Evolutionary conservation across 1,284 basidiomycete genomes (phyloP), one percentile per base, ranked within the genome.

Genomic region (Boletus semigastroideus): DNA sequence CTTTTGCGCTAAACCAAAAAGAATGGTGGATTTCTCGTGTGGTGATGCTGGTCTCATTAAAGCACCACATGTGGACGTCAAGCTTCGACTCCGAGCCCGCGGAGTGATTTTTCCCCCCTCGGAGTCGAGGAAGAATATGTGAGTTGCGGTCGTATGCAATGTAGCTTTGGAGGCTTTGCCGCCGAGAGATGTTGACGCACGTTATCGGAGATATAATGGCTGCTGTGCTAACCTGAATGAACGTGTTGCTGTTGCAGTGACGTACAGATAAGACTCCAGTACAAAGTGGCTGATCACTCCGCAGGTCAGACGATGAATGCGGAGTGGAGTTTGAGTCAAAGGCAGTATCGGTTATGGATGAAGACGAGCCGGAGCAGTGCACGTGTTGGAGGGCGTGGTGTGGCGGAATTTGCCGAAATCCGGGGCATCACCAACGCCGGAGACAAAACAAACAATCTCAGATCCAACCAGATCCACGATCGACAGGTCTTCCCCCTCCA

Each of bases 381-480:
- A 12, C 27, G 38, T 27, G 54, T 51, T 11, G 33, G 46, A 12
- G 31, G 49, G 46, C 41, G 50, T 52, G 54, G 46, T 38, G 41
- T 19, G 27, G 37, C 54, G 68, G 65, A 28, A 67, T 42, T 64
- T 54, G 8, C 68, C 68, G 68, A 44, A n/a, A 44, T 65, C 56
- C 65, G 65, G 65, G 65, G 67, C 43, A 54, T 65, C 49, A 43
- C 50, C 62, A 68, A 62, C 53, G 55, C 65, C 65, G 65, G 64
- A 62, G 43, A 56, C 65, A 69, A 64, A 64, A 42, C 25, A 64
- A 68, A 62, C 55, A 58, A 67, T 67, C 65, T 71, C 4, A 68
- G 68, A 70, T 70, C 52, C 5, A 5, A 5, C n/a, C 11, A 44
- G 54, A 63, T 63, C 52, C 13, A 9, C 27, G 57, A 65, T 66